Percentiles rank a stretch among this genome's conserved stretches.
These are phyloP conservation scores for Geosmithia flava DNA, from an alignment of 2,329 filamentous ascomycete species.

Conservation along the genomic window DNA sequence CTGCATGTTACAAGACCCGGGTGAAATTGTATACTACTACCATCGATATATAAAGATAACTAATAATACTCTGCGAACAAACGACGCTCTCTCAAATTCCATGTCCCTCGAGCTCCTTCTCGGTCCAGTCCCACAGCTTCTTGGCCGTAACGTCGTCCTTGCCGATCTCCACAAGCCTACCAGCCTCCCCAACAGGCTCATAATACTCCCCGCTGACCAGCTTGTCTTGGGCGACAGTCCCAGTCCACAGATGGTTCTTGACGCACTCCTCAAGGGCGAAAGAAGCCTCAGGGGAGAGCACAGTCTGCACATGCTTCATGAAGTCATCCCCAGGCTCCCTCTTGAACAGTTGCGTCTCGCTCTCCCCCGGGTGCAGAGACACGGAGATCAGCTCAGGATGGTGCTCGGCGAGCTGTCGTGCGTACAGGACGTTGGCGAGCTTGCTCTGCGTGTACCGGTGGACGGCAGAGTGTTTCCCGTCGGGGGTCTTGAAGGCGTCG, in stretches of 20 bases:
- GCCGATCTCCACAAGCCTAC: constrained; percentile 5
- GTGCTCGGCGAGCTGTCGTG: constrained; percentile 8
- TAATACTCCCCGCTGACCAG: constrained; percentile 14
- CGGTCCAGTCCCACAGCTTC: constrained; percentile 17
- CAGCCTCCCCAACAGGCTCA: constrained; percentile 10
- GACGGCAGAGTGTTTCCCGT: constrained; percentile 5
- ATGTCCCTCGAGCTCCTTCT: constrained; percentile 9
- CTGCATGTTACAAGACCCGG: too few relatives aligned
- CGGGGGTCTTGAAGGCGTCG: constrained; percentile 9
- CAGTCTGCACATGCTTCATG: too few relatives aligned
- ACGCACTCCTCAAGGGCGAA: constrained; percentile 2
- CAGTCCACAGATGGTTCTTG: constrained; percentile 7
- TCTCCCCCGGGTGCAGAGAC: constrained; percentile 10
- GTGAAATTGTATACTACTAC: too few relatives aligned
- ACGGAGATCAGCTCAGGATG: constrained; percentile 7
- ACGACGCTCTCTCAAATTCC: not conserved
- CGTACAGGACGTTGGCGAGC: constrained; percentile 11
- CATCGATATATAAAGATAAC: too few relatives aligned
- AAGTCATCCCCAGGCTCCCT: not conserved
- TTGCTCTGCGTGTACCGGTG: constrained; percentile 13
- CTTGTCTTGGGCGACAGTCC: constrained; percentile 3
- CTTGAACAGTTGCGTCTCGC: constrained; percentile 9
- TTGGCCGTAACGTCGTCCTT: constrained; percentile 9
- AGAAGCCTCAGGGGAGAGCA: not conserved
- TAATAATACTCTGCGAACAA: too few relatives aligned